Base-by-base conservation (phyloP, 2,329 filamentous ascomycete genomes). In the Penicillium sp. region DNA sequence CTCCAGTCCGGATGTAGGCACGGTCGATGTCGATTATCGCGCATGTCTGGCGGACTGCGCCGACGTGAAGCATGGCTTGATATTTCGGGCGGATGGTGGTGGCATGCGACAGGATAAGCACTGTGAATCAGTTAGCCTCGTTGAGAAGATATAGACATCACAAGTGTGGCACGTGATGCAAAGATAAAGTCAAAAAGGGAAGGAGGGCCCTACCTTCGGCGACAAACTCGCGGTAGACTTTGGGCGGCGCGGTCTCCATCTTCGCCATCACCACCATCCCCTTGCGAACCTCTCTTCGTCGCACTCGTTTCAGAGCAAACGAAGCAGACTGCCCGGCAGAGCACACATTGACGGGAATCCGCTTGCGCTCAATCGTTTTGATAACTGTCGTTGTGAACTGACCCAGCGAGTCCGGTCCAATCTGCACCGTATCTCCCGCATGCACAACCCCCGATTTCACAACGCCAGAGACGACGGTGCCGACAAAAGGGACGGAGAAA, bases 21-120 rank as follows among this genome's bases (percentile, higher is more conserved):
- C 93, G 86, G 70, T 99, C 94, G 63, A 99, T 94, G 68, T 97
- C 94, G 66, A 99, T 96, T 68, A 99, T 97, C 11, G 91, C 87
- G 68, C 94, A 99, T 0, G 94, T 99, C 75, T 99, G 94, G 42
- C 89, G 91, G 45, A 99, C 89, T 0, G 94, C 90, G 0, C 94
- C 94, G 4, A 99, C 92, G 66, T 99, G 94, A 21, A 99, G 81
- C 92, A 97, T 99, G 0, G 94, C 94, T 77, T 99, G 94, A 64
- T 99, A 99, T 66, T 91, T 93, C 0, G 87, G 91, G 73, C 96
- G 94, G 73, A 99, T 99, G 45, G 94, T 99, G 0, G 94, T 99
- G 0, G 93, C 91, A 67, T 99, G 94, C 3, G 90, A 95, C 6
- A 99, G 81, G 63, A 99, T 97, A 21, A 99, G 81, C 1, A 99